These are phyloP conservation scores for Cryptosporidium muris DNA, from an alignment of 169 alveolate species.

Conservation along the genomic window DNA sequence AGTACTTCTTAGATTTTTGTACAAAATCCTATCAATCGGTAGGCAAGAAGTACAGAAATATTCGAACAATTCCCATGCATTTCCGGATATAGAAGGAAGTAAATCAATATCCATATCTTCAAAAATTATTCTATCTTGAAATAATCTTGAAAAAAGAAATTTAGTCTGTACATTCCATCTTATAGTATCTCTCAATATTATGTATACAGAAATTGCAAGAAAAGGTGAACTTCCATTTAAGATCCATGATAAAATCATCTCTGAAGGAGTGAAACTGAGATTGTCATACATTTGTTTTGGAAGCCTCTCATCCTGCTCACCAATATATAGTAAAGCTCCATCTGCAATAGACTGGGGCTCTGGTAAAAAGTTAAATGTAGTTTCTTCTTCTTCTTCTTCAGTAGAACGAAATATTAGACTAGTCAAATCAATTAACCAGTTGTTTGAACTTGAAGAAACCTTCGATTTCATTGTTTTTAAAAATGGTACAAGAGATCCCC, in stretches of 20 bases:
- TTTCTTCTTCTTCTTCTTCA: conserved; percentile 69
- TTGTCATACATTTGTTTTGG: not conserved
- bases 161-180: conserved; percentile 6
- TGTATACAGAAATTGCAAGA: conserved; percentile 40
- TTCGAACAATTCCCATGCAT: conserved; percentile 52
- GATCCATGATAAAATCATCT: conserved; percentile 44
- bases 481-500: not conserved
- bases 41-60: not conserved
- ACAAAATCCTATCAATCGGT: not conserved
- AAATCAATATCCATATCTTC: not conserved
- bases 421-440: conserved; percentile 62
- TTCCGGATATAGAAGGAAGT: conserved; percentile 39
- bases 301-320: conserved; percentile 24
- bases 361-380: not conserved
- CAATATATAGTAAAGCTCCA: conserved; percentile 15
- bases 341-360: conserved; percentile 56
- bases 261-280: conserved; percentile 19
- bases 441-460: conserved; percentile 7
- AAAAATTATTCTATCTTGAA: not conserved
- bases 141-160: not conserved
- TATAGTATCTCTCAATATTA: conserved; percentile 7
- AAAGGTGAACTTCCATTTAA: conserved; percentile 61
- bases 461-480: conserved; percentile 1
- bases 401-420: conserved; percentile 56
- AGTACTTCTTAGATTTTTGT: not conserved